Conservation (phyloP, 2,329 filamentous ascomycete genomes). For the Coniochaeta prunicola region DNA sequence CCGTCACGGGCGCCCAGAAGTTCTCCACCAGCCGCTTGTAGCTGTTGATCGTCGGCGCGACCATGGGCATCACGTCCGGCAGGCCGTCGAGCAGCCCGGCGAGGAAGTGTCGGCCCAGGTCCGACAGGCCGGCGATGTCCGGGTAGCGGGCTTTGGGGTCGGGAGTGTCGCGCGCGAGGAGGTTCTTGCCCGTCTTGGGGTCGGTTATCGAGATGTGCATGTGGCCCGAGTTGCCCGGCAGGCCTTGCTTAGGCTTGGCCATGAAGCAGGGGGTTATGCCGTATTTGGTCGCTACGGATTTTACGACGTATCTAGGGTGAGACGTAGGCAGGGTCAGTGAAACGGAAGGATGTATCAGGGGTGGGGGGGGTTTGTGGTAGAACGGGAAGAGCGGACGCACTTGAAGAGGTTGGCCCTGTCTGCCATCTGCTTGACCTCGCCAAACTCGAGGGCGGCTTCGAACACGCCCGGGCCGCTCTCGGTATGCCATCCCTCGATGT, state of each 20-base stretch:
- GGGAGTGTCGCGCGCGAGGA: slow-evolving; percentile 65
- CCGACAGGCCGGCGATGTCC: slow-evolving; percentile 75
- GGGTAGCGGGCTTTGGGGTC: slow-evolving; percentile 66
- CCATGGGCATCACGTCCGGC: slow-evolving; percentile 89
- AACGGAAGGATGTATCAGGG: too few species aligned
- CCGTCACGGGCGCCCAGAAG: slow-evolving; percentile 97
- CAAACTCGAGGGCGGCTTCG: slow-evolving; percentile 89
- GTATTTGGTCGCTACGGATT: slow-evolving; percentile 77
- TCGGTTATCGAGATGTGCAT: slow-evolving; percentile 90
- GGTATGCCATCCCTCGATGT: slow-evolving; percentile 92
- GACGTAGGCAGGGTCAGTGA: neutral
- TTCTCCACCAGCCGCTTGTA: slow-evolving; percentile 98
- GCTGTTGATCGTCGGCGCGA: slow-evolving; percentile 93
- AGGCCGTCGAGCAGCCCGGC: slow-evolving; percentile 84
- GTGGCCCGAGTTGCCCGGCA: slow-evolving; percentile 93
- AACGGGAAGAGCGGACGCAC: too few species aligned
- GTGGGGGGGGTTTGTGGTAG: too few species aligned
- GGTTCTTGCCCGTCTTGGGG: slow-evolving; percentile 71
- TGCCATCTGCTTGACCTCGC: slow-evolving; percentile 81
- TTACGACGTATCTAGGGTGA: slow-evolving; percentile 63
- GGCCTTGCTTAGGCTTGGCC: slow-evolving; percentile 87
- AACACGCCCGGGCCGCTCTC: slow-evolving; percentile 92
- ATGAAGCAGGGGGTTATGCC: slow-evolving; percentile 97
- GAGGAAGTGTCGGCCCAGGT: slow-evolving; percentile 86
- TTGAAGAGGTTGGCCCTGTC: slow-evolving; percentile 92